Evolutionary conservation across 192 early-diverging fungal species (phyloP), one percentile per base, ranked within the genome.

Genomic region (Coemansia sp.): DNA sequence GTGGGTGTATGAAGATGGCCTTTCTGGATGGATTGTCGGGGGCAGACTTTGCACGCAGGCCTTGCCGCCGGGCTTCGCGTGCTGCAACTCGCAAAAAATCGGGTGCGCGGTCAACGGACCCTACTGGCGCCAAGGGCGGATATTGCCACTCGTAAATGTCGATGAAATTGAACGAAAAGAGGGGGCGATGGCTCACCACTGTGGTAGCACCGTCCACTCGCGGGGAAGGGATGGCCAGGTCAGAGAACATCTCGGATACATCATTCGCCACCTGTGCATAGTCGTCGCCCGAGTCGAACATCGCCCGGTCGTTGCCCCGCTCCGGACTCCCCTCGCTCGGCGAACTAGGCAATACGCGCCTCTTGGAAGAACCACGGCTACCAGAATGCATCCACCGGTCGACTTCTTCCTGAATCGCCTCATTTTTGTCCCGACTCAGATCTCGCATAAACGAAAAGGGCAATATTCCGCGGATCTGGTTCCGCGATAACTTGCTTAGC

Each of bases 401-500:
- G 18, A 62, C 57, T 11, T 74, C 66, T 28, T 67, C 71, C 1
- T 66, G 24, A 20, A 69, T 66, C 50, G 70, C 67, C 13, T 24
- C 21, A n/a, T 36, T 33, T 14, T 69, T 65, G n/a, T 65, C 60
- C 21, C 45, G 37, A 35, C 63, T 28, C 26, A 80, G 35, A 20
- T 74, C 77, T 16, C 72, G 69, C 62, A 80, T 74, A 67, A 80
- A 80, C 37, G 77, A 80, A 46, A 80, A 80, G 10, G 77, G 77
- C 42, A 80, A 48, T 4, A 80, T 60, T 10, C 72, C 77, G 18
- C 77, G 77, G 45, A 80, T 80, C 51, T 80, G 68, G 31, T 59
- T 64, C 23, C 72, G 71, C 14, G 68, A 68, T 10, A 79, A 65
- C 43, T 63, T 63, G 18, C 51, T 53, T 6, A 70, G 59, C 34